Conservation (phyloP, 495 filamentous ascomycete genomes). For the Sporormia fimetaria region DNA sequence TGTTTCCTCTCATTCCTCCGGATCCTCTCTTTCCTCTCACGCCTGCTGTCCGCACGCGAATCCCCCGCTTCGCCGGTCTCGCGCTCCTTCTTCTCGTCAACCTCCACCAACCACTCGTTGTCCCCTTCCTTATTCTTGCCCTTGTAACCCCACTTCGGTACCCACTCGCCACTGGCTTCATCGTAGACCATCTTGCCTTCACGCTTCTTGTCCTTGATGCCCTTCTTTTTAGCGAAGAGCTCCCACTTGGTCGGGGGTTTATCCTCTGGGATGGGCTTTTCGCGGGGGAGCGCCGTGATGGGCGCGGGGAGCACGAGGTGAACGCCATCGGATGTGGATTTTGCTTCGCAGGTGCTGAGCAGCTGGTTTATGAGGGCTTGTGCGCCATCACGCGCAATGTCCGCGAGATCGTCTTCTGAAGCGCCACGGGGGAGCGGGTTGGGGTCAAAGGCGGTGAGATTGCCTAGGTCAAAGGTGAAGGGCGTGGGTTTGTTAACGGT, state of each 20-base stretch:
- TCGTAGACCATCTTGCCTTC: constrained; percentile 66
- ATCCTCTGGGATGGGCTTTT: constrained; percentile 73
- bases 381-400: constrained; percentile 69
- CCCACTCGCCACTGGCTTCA: constrained; percentile 76
- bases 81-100: constrained; percentile 57
- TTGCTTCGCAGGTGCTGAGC: constrained; percentile 71
- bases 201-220: constrained; percentile 70
- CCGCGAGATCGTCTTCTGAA: constrained; percentile 45
- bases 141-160: constrained; percentile 89
- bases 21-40: constrained; percentile 35
- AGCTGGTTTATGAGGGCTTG: constrained; percentile 85
- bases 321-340: constrained; percentile 48
- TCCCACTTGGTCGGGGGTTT: constrained; percentile 88
- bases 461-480: constrained; percentile 84
- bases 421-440: constrained; percentile 57
- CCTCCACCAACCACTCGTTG: constrained; percentile 78
- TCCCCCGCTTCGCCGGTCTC: constrained; percentile 46
- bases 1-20: constrained; percentile 27
- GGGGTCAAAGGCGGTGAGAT: constrained; percentile 69
- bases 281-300: constrained; percentile 61
- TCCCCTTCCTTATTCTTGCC: constrained; percentile 76
- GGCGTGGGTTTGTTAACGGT: constrained; percentile 72
- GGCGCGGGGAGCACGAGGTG: constrained; percentile 61
- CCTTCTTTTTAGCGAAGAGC: constrained; percentile 88
- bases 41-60: constrained; percentile 45